phyloP scores from a whole-genome alignment of 2,329 filamentous ascomycete species.

The Epichloe coenophiala region DNA sequence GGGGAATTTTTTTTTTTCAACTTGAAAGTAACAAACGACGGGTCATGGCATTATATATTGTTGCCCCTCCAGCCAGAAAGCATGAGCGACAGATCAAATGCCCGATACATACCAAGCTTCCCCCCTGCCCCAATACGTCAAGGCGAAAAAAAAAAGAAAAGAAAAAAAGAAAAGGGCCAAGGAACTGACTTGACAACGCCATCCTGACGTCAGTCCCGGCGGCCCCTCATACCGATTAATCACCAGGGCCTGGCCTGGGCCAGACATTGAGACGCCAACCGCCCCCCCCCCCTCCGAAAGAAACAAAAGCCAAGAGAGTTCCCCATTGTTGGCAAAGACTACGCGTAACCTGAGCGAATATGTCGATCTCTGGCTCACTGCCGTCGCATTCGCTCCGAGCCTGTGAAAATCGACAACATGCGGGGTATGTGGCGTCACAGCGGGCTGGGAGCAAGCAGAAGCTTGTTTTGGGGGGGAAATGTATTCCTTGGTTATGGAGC shows the following conservation, averaged over 20 bases:
- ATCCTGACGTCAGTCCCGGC: background rate
- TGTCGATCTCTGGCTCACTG: background rate
- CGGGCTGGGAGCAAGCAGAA: no score
- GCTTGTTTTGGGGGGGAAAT: background rate
- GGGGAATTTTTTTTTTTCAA: no score
- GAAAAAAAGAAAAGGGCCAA: background rate
- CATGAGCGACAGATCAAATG: no score
- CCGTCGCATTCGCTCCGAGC: conserved; percentile 1
- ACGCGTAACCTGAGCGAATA: background rate
- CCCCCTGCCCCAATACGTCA: background rate
- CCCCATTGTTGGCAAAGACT: background rate
- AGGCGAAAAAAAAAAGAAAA: background rate
- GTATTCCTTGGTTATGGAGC: background rate
- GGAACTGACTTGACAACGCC: background rate
- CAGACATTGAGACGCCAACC: background rate
- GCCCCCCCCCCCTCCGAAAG: background rate
- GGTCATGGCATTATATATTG: no score
- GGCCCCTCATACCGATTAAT: background rate
- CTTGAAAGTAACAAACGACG: no score
- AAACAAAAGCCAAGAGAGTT: background rate
- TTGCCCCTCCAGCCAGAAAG: no score
- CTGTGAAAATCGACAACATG: no score
- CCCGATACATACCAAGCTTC: background rate
- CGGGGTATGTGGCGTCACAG: no score
- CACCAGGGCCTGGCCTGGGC: background rate